These are phyloP conservation scores for Cocos nucifera DNA, from an alignment of 176 grass and related monocot species.

Conservation along the genomic window DNA sequence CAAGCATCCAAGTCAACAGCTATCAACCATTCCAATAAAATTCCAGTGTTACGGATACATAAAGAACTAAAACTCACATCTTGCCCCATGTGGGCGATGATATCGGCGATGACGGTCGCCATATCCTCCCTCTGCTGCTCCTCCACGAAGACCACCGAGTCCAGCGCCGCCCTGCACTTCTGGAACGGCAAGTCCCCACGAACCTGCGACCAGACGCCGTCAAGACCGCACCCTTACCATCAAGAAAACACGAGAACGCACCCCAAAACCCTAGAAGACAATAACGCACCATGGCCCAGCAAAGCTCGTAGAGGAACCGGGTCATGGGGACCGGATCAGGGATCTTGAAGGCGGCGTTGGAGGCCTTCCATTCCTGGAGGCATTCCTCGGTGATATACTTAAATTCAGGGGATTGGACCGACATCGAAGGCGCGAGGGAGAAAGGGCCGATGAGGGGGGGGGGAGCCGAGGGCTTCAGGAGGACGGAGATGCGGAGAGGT, in stretches of 20 bases:
- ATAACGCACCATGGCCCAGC: constrained; percentile 66
- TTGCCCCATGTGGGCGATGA: constrained; percentile 85
- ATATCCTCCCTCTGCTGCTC: constrained; percentile 49
- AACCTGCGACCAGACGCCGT: constrained; percentile 30
- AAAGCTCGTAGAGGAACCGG: constrained; percentile 97
- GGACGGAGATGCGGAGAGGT: constrained; percentile 25
- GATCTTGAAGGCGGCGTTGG: constrained; percentile 38
- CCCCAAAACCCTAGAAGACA: background rate
- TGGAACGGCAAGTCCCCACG: constrained; percentile 70
- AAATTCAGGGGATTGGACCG: constrained; percentile 46
- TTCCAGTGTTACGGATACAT: background rate
- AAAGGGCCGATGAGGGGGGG: too few relatives aligned
- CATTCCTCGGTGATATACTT: constrained; percentile 76
- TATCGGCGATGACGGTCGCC: constrained; percentile 72
- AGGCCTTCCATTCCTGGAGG: constrained; percentile 85
- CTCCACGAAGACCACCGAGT: constrained; percentile 70
- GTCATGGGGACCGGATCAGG: constrained; percentile 79
- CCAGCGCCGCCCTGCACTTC: constrained; percentile 66
- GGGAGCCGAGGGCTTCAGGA: too few relatives aligned
- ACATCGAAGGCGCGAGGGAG: background rate
- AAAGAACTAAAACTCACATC: constrained; percentile 52
- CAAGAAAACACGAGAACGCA: background rate
- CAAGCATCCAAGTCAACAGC: too few relatives aligned
- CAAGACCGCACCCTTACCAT: constrained; percentile 7
- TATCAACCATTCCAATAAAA: background rate